Percentiles rank a stretch among this genome's conserved stretches.
Conservation (phyloP, 148 eudicot genomes). For the Camellia granthamiana region DNA sequence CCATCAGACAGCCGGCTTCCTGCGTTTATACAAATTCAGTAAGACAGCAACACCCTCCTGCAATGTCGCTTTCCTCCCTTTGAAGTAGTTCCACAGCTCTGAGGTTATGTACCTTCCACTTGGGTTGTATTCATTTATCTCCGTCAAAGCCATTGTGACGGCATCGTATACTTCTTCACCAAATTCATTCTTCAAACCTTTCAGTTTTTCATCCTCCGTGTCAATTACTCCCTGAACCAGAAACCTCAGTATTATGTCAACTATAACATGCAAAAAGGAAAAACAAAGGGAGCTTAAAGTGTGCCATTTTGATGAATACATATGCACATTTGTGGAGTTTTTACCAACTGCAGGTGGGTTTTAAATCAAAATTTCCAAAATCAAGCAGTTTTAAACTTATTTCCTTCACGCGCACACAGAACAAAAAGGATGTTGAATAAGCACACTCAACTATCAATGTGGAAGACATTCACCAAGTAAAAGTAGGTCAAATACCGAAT, state of each 20-base stretch:
- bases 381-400: no score
- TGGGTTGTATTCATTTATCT: constrained; percentile 61
- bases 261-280: background rate
- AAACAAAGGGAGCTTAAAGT: background rate
- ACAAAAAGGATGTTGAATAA: no score
- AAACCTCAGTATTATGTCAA: constrained; percentile 7
- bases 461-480: background rate
- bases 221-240: constrained; percentile 47
- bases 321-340: no score
- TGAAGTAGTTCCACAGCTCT: constrained; percentile 52
- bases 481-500: background rate
- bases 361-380: no score
- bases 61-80: constrained; percentile 50
- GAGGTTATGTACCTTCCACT: constrained; percentile 52
- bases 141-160: constrained; percentile 42
- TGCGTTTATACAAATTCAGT: constrained; percentile 31
- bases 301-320: background rate
- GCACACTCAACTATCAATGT: no score
- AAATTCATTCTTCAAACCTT: constrained; percentile 39
- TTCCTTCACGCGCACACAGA: no score
- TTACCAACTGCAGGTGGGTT: no score
- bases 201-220: constrained; percentile 40
- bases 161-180: constrained; percentile 47
- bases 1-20: constrained; percentile 26
- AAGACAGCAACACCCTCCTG: constrained; percentile 47